phyloP scores from a whole-genome alignment of 495 filamentous ascomycete species.

The Aspergillus indologenus region DNA sequence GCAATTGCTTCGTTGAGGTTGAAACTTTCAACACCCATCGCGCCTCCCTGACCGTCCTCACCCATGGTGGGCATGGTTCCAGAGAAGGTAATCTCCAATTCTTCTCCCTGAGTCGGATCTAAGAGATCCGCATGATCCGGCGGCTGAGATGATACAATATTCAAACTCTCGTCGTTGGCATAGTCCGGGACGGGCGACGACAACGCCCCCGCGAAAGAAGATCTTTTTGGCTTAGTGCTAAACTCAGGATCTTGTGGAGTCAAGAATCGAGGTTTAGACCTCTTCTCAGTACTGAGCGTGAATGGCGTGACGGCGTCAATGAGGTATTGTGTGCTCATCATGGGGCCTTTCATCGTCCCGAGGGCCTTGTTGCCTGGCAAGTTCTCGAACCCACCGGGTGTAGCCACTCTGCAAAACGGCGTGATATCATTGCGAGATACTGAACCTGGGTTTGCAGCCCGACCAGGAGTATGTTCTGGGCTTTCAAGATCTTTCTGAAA shows the following conservation, averaged over 20 bases:
- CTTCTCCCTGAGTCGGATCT: conserved; percentile 14
- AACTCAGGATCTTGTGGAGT: conserved; percentile 11
- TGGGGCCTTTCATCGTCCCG: conserved; percentile 22
- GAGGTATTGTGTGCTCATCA: conserved; percentile 50
- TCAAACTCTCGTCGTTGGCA: conserved; percentile 6
- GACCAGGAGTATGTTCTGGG: conserved; percentile 18
- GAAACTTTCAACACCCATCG: conserved; percentile 30
- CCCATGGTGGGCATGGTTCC: conserved; percentile 34
- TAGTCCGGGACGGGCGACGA: conserved; percentile 12
- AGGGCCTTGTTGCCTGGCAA: conserved; percentile 4
- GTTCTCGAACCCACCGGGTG: conserved; percentile 8
- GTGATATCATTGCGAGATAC: conserved; percentile 32
- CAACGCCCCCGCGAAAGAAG: conserved; percentile 4
- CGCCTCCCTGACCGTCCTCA: conserved; percentile 37
- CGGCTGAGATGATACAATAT: conserved; percentile 1
- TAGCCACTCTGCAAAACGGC: conserved; percentile 30
- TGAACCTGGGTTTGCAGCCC: conserved; percentile 18
- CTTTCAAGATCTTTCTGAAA: conserved; percentile 47
- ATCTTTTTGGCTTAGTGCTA: conserved; percentile 9
- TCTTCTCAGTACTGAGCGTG: conserved; percentile 41
- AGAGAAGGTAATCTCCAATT: conserved; percentile 32
- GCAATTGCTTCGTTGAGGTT: conserved; percentile 44
- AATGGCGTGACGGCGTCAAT: conserved; percentile 50
- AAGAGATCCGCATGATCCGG: conserved; percentile 4
- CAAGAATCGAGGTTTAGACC: conserved; percentile 10